phyloP scores from a whole-genome alignment of 306 rosid genomes.

The Purshia tridentata region DNA sequence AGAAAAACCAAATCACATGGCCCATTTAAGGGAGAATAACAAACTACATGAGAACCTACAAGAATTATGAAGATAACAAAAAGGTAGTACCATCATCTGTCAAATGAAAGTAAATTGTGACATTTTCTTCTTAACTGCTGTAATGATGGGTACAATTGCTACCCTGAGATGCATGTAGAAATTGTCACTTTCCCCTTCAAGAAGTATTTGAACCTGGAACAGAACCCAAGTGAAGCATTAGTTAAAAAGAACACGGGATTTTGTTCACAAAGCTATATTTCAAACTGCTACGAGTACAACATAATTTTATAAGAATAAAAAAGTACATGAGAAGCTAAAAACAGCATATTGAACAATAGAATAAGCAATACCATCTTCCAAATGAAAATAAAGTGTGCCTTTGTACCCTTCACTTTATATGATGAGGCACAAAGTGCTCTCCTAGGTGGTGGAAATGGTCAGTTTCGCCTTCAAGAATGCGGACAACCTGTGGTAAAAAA shows the following conservation, averaged over 20 bases:
- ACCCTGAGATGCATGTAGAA: conserved; percentile 44
- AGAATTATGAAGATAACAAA: background rate
- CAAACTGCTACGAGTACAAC: background rate
- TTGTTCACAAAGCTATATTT: background rate
- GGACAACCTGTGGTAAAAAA: conserved; percentile 60
- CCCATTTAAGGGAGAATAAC: background rate
- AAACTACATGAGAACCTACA: background rate
- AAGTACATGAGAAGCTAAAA: background rate
- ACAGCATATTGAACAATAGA: background rate
- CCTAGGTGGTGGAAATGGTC: conserved; percentile 46
- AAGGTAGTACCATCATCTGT: background rate
- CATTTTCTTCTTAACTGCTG: conserved; percentile 17
- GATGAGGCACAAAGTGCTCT: conserved; percentile 43
- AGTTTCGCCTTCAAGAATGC: conserved; percentile 72
- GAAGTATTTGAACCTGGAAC: conserved; percentile 58
- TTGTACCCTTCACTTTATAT: conserved; percentile 28
- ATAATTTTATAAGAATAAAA: background rate
- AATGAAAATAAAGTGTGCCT: background rate
- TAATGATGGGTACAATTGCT: conserved; percentile 33
- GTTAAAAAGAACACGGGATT: background rate
- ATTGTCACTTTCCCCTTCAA: conserved; percentile 55
- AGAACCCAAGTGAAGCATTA: background rate
- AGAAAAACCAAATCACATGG: conserved; percentile 15
- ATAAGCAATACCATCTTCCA: conserved; percentile 1
- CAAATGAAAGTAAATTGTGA: background rate